Evolutionary conservation across 352 stramenopile genomes (phyloP), one percentile per base, ranked within the genome.

Genomic region (Phytophthora agathidicida): DNA sequence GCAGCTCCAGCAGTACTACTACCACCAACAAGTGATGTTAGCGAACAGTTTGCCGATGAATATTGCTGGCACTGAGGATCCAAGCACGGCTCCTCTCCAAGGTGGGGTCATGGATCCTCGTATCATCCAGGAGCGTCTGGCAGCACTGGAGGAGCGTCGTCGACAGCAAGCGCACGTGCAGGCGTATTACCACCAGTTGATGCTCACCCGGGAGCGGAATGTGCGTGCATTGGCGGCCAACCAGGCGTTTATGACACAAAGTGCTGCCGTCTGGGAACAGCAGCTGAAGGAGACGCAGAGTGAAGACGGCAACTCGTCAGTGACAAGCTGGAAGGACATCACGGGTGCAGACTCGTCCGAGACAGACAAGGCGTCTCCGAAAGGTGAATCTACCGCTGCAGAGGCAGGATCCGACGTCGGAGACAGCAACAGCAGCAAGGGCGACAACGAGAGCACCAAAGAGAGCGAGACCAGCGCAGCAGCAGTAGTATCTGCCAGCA

Each of bases 11-110:
- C 78, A 85, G 49, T 87, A 86, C 37, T 86, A 86, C 44, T 85
- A 88, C 48, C 83, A 87, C 37, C 77, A 87, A 32, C 80, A 89
- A 50, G 61, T 83, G 31, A 59, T 89, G 64, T 47, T 91, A 35
- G 67, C 69, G 7, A 60, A 60, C 23, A 78, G 35, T 27, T 22
- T 75, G 37, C 51, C 62, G 3, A 64, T 78, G 58, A 68, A 61
- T 22, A 47, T 66, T 28, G 27, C 59, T 9, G 38, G 23, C 8
- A 35, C 42, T 14, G 58, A 75, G 33, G 49, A 68, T 30, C 54
- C 51, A 6, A 73, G 60, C 19, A 45, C 35, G 7, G 50, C 68
- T 10, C 49, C 60, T 20, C 46, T 79, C 9, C 65, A 81, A 24
- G 73, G 64, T 7, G 79, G 73, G 0, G 77, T 89, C 27, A 81